Conservation (phyloP, 2,329 filamentous ascomycete genomes). For the Clonostachys sp. region DNA sequence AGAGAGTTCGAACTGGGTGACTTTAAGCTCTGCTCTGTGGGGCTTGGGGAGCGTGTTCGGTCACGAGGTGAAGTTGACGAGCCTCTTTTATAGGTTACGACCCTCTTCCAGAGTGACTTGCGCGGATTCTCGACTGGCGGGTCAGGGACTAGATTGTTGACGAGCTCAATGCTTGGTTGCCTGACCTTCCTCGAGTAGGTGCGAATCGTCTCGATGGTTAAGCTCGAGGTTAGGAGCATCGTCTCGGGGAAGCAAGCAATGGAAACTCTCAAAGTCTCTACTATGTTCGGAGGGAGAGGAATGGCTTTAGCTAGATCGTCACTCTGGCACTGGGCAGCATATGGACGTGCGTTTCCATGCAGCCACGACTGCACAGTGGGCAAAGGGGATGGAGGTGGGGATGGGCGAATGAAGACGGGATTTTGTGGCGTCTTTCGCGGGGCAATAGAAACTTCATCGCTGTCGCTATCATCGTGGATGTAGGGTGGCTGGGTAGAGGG, state of each 20-base stretch:
- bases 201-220: slow-evolving; percentile 54
- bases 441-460: neutral
- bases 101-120: slow-evolving; percentile 28
- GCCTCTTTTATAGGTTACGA: slow-evolving; percentile 18
- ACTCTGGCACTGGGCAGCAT: slow-evolving; percentile 16
- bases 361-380: slow-evolving; percentile 29
- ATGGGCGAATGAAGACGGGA: slow-evolving; percentile 19
- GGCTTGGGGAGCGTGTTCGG: too few relatives aligned
- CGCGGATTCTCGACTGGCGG: slow-evolving; percentile 7
- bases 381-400: slow-evolving; percentile 24
- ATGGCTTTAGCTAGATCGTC: slow-evolving; percentile 32
- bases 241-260: slow-evolving; percentile 55
- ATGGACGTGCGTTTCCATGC: slow-evolving; percentile 20
- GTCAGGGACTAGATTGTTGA: slow-evolving; percentile 10
- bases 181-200: slow-evolving; percentile 48
- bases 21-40: neutral
- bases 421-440: neutral
- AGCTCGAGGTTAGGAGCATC: slow-evolving; percentile 49
- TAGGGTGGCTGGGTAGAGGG: neutral
- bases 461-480: neutral
- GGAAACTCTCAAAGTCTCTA: slow-evolving; percentile 49
- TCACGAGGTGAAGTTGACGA: neutral
- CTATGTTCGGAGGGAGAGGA: slow-evolving; percentile 45
- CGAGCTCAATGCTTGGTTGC: slow-evolving; percentile 24
- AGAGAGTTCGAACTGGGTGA: neutral